These are phyloP conservation scores for Hebeloma cylindrosporum DNA, from an alignment of 768 basidiomycete genomes.

Conservation along the genomic window DNA sequence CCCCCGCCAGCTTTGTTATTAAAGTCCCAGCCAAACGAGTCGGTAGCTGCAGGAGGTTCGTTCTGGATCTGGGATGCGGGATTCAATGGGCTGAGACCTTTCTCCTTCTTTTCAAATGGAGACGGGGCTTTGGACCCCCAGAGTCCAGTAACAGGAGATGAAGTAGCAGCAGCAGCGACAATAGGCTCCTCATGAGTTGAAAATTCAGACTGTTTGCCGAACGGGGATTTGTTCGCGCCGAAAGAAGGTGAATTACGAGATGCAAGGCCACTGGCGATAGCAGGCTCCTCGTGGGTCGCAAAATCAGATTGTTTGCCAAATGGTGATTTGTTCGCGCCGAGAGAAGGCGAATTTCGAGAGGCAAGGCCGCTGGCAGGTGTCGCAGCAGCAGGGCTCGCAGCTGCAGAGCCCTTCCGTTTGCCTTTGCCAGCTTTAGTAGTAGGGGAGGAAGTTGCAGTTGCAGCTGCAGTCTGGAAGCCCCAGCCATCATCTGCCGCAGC, in stretches of 20 bases:
- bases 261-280: constrained; percentile 1
- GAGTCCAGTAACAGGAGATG: constrained; percentile 14
- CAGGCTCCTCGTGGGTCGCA: constrained; percentile 10
- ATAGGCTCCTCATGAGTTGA: constrained; percentile 10
- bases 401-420: constrained; percentile 20
- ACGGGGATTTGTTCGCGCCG: constrained; percentile 17
- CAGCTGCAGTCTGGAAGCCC: constrained; percentile 18
- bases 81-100: constrained; percentile 35
- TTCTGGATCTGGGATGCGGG: constrained; percentile 27
- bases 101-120: constrained; percentile 23
- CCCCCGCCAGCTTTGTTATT: constrained; percentile 11
- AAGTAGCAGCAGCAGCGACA: constrained; percentile 3
- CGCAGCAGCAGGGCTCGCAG: constrained; percentile 13
- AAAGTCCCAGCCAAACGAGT: constrained; percentile 15
- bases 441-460: constrained; percentile 14
- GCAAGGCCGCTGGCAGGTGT: constrained; percentile 17
- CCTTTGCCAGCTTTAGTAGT: constrained; percentile 20
- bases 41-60: constrained; percentile 11
- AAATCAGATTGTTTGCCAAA: constrained; percentile 14
- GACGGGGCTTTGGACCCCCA: constrained; percentile 27
- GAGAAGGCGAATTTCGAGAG: constrained; percentile 23
- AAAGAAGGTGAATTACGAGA: constrained; percentile 18
- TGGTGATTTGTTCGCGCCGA: constrained; percentile 18
- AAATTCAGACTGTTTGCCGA: constrained; percentile 6
- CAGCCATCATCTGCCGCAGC: constrained; percentile 17